phyloP scores from a whole-genome alignment of 2,329 filamentous ascomycete genomes.

The Fusarium dimerum region DNA sequence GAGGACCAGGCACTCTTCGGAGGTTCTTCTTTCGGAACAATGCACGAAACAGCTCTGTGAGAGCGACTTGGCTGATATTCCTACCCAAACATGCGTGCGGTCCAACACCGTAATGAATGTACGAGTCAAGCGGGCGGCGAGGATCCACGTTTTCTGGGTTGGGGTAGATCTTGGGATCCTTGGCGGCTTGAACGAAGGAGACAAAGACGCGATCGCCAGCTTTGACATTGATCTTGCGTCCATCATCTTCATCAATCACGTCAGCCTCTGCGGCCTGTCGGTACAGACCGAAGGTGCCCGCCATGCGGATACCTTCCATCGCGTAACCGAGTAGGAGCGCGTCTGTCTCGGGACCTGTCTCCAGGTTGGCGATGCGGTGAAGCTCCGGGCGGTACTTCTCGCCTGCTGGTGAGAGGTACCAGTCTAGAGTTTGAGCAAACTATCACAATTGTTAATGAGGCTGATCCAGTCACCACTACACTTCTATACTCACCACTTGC shows the following conservation, averaged over 20 bases:
- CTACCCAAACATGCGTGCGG: conserved; percentile 64
- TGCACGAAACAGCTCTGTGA: conserved; percentile 68
- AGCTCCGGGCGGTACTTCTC: conserved; percentile 60
- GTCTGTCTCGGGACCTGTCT: conserved; percentile 59
- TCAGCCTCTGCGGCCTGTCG: conserved; percentile 52
- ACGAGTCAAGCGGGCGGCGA: conserved; percentile 61
- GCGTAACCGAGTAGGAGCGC: conserved; percentile 67
- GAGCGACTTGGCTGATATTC: conserved; percentile 59
- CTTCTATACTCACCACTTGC: conserved; percentile 57
- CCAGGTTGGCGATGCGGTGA: conserved; percentile 56
- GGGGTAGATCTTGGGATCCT: conserved; percentile 61
- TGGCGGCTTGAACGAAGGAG: conserved; percentile 58
- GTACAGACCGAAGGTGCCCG: conserved; percentile 62
- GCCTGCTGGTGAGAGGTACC: conserved; percentile 63
- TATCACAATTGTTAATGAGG: conserved; percentile 33
- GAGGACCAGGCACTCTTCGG: conserved; percentile 60
- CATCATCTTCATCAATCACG: conserved; percentile 53
- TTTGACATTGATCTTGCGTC: conserved; percentile 50
- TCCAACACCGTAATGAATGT: conserved; percentile 65
- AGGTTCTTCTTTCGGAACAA: conserved; percentile 63
- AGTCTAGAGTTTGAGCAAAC: conserved; percentile 74
- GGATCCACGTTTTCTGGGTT: conserved; percentile 62
- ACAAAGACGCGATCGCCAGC: conserved; percentile 63
- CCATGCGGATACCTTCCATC: conserved; percentile 71
- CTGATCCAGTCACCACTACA: not conserved